Conservation (phyloP, 257 asterid species). For the Scutellaria minor region DNA sequence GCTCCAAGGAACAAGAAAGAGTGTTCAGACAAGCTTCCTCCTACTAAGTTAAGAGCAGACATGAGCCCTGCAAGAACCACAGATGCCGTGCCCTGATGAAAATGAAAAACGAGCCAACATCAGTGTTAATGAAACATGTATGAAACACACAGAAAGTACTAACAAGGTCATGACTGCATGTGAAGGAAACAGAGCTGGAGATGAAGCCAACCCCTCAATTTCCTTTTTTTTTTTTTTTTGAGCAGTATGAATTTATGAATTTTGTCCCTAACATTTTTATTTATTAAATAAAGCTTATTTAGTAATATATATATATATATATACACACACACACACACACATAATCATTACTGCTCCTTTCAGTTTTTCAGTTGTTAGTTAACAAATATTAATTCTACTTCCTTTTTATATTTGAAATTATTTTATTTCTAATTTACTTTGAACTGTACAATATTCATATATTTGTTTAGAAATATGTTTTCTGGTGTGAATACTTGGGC, state of each 20-base stretch:
- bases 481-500: background rate
- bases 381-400: no score
- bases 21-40: slow-evolving; percentile 76
- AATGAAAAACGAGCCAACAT: background rate
- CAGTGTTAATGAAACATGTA: background rate
- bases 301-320: no score
- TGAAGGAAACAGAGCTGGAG: background rate
- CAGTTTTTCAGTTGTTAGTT: no score
- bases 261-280: no score
- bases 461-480: background rate
- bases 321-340: no score
- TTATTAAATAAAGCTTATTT: no score
- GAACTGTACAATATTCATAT: no score
- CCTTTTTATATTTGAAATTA: background rate
- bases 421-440: no score
- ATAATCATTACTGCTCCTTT: no score
- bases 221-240: background rate
- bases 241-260: no score
- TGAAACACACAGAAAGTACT: background rate
- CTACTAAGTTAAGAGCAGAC: slow-evolving; percentile 64
- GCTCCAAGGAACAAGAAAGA: slow-evolving; percentile 83
- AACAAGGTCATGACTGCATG: background rate
- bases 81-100: slow-evolving; percentile 80
- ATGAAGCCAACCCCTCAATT: background rate
- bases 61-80: slow-evolving; percentile 82